phyloP scores from a whole-genome alignment of 768 basidiomycete species.

The Termitomyces sp. region DNA sequence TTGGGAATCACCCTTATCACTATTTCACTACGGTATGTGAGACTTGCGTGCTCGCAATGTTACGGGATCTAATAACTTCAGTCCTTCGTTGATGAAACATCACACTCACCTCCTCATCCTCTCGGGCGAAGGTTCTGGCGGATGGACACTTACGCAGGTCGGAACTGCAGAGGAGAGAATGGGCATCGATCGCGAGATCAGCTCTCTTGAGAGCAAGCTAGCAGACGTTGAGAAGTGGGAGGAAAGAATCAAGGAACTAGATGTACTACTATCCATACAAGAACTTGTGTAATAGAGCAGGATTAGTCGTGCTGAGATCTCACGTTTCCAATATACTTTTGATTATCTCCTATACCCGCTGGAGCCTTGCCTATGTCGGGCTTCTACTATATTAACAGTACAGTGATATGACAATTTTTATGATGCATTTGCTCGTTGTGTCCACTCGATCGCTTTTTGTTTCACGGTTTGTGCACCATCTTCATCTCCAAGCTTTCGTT shows the following conservation, averaged over 20 bases:
- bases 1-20: constrained; percentile 90
- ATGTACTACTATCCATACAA: constrained; percentile 45
- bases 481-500: constrained; percentile 82
- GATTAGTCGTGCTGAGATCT: neutral
- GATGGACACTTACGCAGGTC: constrained; percentile 67
- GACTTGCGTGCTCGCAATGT: neutral
- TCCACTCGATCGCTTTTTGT: constrained; percentile 89
- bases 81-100: constrained; percentile 84
- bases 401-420: constrained; percentile 4
- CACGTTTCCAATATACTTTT: neutral
- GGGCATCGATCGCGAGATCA: constrained; percentile 74
- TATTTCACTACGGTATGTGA: constrained; percentile 73
- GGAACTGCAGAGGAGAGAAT: constrained; percentile 70
- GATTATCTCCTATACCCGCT: no score
- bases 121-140: constrained; percentile 60
- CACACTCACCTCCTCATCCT: constrained; percentile 84
- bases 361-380: no score
- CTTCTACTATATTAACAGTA: neutral
- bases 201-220: constrained; percentile 56
- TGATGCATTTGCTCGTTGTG: constrained; percentile 51
- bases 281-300: constrained; percentile 19
- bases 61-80: constrained; percentile 16
- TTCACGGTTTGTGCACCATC: constrained; percentile 79
- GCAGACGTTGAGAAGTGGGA: constrained; percentile 74
- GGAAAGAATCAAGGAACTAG: constrained; percentile 56